phyloP scores from a whole-genome alignment of 129 eudicot species.

The Smallanthus sonchifolius region DNA sequence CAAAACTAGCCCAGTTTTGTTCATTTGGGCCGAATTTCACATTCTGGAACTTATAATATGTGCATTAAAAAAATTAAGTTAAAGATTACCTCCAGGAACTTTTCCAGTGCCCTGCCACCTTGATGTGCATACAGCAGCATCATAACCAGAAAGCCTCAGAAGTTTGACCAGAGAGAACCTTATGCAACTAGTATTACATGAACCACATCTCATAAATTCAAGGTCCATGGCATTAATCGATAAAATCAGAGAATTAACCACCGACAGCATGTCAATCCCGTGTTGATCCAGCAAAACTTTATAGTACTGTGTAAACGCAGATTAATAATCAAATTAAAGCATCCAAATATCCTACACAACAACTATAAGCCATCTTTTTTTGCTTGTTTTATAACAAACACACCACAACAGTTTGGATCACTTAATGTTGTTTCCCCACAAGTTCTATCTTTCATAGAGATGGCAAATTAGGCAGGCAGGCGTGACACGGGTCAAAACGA shows the following conservation, averaged over 20 bases:
- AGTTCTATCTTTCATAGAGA: background rate
- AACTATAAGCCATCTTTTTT: background rate
- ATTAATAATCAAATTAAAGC: slow-evolving; percentile 2
- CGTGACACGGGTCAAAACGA: background rate
- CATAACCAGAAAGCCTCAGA: slow-evolving; percentile 70
- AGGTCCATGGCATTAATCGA: slow-evolving; percentile 59
- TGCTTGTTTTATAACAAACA: background rate
- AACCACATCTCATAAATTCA: slow-evolving; percentile 47
- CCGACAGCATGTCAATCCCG: slow-evolving; percentile 58
- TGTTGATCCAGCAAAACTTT: slow-evolving; percentile 64
- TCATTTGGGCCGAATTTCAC: background rate
- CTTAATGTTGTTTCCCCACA: background rate
- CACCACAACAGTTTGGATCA: background rate
- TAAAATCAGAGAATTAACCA: slow-evolving; percentile 61
- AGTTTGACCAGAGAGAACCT: slow-evolving; percentile 68
- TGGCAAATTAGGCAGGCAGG: background rate
- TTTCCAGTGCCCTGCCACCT: slow-evolving; percentile 77
- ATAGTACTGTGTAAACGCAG: slow-evolving; percentile 36
- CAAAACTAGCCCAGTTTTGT: background rate
- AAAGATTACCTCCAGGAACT: slow-evolving; percentile 84
- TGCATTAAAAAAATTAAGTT: background rate
- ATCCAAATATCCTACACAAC: background rate
- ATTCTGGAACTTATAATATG: background rate
- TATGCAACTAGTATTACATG: slow-evolving; percentile 83
- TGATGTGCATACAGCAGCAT: slow-evolving; percentile 83